Conservation (phyloP, 192 early-diverging fungal genomes). For the Coemansia asiatica region DNA sequence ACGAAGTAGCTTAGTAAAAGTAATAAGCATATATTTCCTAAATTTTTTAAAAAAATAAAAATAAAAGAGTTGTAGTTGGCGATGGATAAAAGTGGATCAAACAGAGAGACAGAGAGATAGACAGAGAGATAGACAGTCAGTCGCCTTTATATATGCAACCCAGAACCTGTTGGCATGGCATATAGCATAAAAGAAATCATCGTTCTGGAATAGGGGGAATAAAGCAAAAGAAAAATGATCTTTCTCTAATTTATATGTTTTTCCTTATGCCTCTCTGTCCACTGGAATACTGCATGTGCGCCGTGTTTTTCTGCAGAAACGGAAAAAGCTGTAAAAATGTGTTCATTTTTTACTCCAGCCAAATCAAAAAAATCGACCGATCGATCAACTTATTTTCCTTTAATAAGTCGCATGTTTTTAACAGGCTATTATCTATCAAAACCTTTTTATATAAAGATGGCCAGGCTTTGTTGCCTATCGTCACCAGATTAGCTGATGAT, state of each 20-base stretch:
- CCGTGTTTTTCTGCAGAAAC: slow-evolving; percentile 1
- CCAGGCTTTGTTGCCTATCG: no score
- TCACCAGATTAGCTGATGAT: no score
- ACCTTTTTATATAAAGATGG: no score
- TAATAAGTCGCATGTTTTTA: no score
- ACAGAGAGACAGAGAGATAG: no score
- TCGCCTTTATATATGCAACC: no score
- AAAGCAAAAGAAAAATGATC: neutral
- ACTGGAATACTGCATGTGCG: neutral
- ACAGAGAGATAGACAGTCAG: no score
- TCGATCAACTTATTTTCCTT: no score
- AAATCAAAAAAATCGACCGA: no score
- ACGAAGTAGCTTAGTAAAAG: neutral
- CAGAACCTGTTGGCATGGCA: no score
- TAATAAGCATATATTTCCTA: slow-evolving; percentile 5
- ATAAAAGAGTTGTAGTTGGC: neutral
- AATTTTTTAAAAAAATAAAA: neutral
- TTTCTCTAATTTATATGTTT: neutral
- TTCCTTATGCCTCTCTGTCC: neutral
- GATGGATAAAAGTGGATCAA: no score
- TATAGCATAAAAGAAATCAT: neutral
- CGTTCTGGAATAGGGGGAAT: neutral
- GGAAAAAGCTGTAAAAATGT: neutral
- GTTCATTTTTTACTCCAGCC: neutral
- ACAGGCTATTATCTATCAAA: no score